phyloP scores from a whole-genome alignment of 768 basidiomycete species.

The Naematelia aurantialba region DNA sequence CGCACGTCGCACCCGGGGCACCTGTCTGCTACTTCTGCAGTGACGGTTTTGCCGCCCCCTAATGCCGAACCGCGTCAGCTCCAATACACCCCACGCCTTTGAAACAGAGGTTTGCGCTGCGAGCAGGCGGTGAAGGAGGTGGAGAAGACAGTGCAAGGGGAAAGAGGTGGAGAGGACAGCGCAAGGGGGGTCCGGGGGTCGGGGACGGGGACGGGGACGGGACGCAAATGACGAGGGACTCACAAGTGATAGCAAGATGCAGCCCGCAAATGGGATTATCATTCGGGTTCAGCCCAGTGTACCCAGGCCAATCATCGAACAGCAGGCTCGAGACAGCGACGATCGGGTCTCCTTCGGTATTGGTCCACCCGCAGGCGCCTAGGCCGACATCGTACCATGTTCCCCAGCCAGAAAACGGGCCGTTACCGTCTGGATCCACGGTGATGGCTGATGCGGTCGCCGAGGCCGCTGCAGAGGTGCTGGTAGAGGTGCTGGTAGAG shows the following conservation, averaged over 20 bases:
- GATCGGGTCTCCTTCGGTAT: slow-evolving; percentile 29
- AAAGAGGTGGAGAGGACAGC: neutral
- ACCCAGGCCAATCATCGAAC: slow-evolving; percentile 40
- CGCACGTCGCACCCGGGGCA: slow-evolving; percentile 39
- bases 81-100: neutral
- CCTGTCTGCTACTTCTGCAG: slow-evolving; percentile 31
- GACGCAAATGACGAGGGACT: slow-evolving; percentile 10
- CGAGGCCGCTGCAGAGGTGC: slow-evolving; percentile 6
- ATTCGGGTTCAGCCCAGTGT: slow-evolving; percentile 39
- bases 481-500: neutral
- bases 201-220: neutral
- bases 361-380: slow-evolving; percentile 35
- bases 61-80: neutral
- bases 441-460: slow-evolving; percentile 5
- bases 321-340: slow-evolving; percentile 35
- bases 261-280: slow-evolving; percentile 39
- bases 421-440: slow-evolving; percentile 28
- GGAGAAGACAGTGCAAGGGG: neutral
- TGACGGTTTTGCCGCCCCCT: slow-evolving; percentile 29
- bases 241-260: slow-evolving; percentile 33
- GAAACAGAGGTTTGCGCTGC: neutral
- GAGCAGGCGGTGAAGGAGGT: neutral
- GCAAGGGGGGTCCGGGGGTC: neutral
- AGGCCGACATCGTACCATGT: slow-evolving; percentile 40
- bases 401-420: slow-evolving; percentile 42